Evolutionary conservation across 192 early-diverging fungal genomes (phyloP).

Genomic region (Gryganskiella cystojenkinii): DNA sequence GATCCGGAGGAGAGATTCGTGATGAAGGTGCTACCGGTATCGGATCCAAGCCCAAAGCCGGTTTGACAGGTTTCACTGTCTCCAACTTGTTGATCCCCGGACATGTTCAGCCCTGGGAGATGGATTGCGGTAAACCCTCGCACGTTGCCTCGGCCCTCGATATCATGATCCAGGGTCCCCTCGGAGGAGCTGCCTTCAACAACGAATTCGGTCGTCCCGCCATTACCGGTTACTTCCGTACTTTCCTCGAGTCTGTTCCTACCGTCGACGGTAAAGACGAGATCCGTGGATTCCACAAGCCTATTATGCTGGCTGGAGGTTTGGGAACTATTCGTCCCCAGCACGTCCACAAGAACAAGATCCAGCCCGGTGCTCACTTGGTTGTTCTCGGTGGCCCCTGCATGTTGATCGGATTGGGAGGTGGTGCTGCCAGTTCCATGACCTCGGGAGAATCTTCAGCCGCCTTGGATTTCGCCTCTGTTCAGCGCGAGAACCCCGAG

Average conservation of each 20-base stretch:
- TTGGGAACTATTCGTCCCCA: slow-evolving; percentile 91
- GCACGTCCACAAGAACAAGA: slow-evolving; percentile 90
- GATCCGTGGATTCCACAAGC: slow-evolving; percentile 98
- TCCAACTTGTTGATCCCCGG: slow-evolving; percentile 95
- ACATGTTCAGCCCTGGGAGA: slow-evolving; percentile 94
- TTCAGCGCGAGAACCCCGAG: slow-evolving; percentile 99
- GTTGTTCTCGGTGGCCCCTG: slow-evolving; percentile 95
- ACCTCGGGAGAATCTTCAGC: slow-evolving; percentile 86
- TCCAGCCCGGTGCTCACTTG: slow-evolving; percentile 82
- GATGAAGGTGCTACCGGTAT: slow-evolving; percentile 98
- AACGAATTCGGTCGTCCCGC: slow-evolving; percentile 99
- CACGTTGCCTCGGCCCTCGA: slow-evolving; percentile 94
- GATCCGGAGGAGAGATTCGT: slow-evolving; percentile 99
- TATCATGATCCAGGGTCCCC: slow-evolving; percentile 98
- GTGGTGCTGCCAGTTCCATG: slow-evolving; percentile 98
- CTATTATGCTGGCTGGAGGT: slow-evolving; percentile 99
- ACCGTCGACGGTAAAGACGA: slow-evolving; percentile 65
- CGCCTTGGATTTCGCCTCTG: slow-evolving; percentile 96
- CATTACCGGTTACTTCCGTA: slow-evolving; percentile 97
- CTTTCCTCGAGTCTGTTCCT: slow-evolving; percentile 77
- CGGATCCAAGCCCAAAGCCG: slow-evolving; percentile 96
- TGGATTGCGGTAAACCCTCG: slow-evolving; percentile 82
- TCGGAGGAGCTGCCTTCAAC: slow-evolving; percentile 99
- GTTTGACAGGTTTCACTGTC: slow-evolving; percentile 95
- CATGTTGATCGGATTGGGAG: slow-evolving; percentile 99